Evolutionary conservation across 1,139 yeast species (phyloP), one percentile per base, ranked within the genome.

Genomic region (Taphrina sp.): DNA sequence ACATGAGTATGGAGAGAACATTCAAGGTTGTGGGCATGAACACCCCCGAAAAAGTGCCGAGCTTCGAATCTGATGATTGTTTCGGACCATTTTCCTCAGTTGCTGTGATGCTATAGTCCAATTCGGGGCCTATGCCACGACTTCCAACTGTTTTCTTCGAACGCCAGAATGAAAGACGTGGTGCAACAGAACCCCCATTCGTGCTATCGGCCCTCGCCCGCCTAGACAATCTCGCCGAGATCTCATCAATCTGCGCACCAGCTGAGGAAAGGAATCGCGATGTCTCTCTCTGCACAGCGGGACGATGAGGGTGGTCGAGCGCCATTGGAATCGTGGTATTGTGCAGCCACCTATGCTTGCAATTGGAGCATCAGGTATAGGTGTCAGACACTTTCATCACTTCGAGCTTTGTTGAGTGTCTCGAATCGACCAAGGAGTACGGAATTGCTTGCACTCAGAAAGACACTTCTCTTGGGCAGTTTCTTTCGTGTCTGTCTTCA

Each of bases 1-100:
- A 85, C 87, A 85, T 83, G 70, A 85, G 77, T 65, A 85, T 85
- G 17, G 90, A 83, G 41, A 85, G 72, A 52, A 85, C 90, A 68
- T 85, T 85, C 44, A 85, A 74, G 5, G 89, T 77, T 0, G 92
- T 84, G 7, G 94, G 94, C 29, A 85, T 74, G 63, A 85, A 84
- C 19, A 85, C 95, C 14, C 95, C 95, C 58, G 80, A 80, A 60
- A 83, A 80, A 0, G 95, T 86, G 23, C 81, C 85, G 52, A 86
- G 69, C 64, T 86, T 86, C 64, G 56, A 14, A 5, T 33, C 14
- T 14, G 39, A 5, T 5, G 46, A 8, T 26, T 26, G 24, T 14
- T 16, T 29, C 16, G 34, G 33, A 10, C 46, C 39, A 23, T 41
- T 35, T 16, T 49, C 54, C 20, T 43, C 47, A 17, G 37, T 31